A percentile compares a stretch with the other conserved stretches of the same genome.
phyloP scores from a whole-genome alignment of 2,329 filamentous ascomycete species.

The Botryotinia narcissicola region DNA sequence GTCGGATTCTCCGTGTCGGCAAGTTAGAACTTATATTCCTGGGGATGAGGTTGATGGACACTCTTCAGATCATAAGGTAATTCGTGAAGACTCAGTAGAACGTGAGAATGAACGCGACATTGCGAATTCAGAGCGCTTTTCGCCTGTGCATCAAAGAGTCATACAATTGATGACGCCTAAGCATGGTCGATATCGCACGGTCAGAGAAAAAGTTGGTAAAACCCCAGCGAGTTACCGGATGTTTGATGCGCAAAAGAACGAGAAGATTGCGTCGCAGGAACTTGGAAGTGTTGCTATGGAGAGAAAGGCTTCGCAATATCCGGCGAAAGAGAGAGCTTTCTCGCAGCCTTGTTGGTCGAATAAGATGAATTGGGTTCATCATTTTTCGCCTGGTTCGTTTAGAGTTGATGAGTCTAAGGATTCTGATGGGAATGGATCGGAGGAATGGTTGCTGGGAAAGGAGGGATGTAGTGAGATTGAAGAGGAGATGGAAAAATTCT shows the following conservation, averaged over 20 bases:
- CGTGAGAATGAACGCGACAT: neutral
- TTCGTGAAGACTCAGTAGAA: neutral
- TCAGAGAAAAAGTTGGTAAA: too few species aligned
- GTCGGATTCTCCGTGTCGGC: neutral
- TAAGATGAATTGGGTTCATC: neutral
- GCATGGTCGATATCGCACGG: neutral
- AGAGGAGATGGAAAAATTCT: neutral
- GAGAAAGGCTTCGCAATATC: neutral
- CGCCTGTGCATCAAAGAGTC: neutral
- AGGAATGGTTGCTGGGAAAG: neutral
- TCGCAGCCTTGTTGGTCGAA: neutral
- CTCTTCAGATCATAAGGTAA: neutral
- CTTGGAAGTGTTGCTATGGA: neutral
- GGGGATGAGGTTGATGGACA: neutral
- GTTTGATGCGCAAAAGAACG: neutral
- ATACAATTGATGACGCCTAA: neutral
- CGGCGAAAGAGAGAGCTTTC: neutral
- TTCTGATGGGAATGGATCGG: neutral
- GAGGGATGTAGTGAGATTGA: neutral
- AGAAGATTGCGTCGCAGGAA: neutral
- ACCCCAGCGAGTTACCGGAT: too few species aligned
- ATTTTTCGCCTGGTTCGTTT: neutral
- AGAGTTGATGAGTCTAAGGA: neutral
- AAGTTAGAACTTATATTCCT: accelerated
- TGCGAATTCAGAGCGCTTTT: neutral